Percentiles rank a stretch among this genome's conserved stretches.
Evolutionary conservation across 495 filamentous ascomycete genomes (phyloP).

Genomic region (Copromyces sp.): DNA sequence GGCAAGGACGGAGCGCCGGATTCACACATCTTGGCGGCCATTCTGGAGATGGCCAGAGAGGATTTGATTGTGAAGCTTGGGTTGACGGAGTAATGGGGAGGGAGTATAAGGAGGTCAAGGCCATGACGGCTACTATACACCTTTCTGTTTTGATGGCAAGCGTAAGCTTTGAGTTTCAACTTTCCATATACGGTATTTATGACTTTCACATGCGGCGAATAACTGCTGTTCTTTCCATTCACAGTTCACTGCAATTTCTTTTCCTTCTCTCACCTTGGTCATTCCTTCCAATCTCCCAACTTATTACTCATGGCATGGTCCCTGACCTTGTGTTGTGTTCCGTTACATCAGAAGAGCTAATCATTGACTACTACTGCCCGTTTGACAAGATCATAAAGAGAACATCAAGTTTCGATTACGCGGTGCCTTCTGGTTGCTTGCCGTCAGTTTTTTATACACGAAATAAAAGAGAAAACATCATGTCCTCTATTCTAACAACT

Average conservation of each 20-base stretch:
- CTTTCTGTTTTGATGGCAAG: neutral
- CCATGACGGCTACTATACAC: neutral
- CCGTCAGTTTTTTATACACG: neutral
- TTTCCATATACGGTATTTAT: neutral
- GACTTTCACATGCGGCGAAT: neutral
- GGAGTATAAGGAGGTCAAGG: neutral
- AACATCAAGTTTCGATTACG: neutral
- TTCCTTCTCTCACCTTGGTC: neutral
- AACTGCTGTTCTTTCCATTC: neutral
- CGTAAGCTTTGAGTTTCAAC: neutral
- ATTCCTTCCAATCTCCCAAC: neutral
- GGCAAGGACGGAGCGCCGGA: constrained; percentile 16
- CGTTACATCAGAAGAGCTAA: neutral
- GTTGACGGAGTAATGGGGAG: neutral
- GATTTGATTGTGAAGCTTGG: constrained; percentile 19
- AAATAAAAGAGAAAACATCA: neutral
- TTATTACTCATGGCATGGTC: neutral
- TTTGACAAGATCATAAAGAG: no score
- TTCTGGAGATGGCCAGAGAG: constrained; percentile 17
- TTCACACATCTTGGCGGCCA: constrained; percentile 8
- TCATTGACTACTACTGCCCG: neutral
- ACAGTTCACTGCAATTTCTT: neutral
- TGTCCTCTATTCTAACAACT: neutral
- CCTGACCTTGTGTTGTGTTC: neutral
- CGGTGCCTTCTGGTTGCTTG: neutral